phyloP scores from a whole-genome alignment of 2,329 filamentous ascomycete genomes.

The Chaetomiaceae sp. region DNA sequence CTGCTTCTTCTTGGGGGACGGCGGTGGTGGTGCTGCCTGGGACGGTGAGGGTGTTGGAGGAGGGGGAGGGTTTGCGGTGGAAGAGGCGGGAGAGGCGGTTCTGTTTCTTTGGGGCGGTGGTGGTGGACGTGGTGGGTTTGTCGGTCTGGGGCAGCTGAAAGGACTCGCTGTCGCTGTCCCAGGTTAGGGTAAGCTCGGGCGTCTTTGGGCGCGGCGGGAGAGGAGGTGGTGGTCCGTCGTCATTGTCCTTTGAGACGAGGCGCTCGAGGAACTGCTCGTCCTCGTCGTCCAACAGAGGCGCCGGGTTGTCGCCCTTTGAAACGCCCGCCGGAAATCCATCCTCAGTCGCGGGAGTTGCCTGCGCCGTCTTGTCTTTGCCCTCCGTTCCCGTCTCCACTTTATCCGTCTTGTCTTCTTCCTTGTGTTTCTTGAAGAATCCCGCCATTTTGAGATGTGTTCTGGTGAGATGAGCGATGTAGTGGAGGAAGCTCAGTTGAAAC shows the following conservation, averaged over 20 bases:
- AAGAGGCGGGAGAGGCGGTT: slow-evolving; percentile 41
- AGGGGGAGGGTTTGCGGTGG: slow-evolving; percentile 16
- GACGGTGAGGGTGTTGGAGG: slow-evolving; percentile 32
- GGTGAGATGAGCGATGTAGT: background rate
- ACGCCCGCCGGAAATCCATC: background rate
- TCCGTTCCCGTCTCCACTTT: slow-evolving; percentile 18
- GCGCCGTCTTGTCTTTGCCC: slow-evolving; percentile 33
- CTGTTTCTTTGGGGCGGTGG: slow-evolving; percentile 32
- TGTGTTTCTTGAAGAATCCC: slow-evolving; percentile 52
- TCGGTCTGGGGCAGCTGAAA: slow-evolving; percentile 26
- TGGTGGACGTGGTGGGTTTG: slow-evolving; percentile 26
- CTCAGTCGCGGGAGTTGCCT: background rate
- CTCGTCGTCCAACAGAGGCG: slow-evolving; percentile 49
- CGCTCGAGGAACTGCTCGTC: slow-evolving; percentile 35
- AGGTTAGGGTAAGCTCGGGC: slow-evolving; percentile 47
- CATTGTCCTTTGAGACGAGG: slow-evolving; percentile 31
- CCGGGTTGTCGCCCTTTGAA: background rate
- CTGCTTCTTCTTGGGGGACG: slow-evolving; percentile 31
- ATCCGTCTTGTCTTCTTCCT: slow-evolving; percentile 39
- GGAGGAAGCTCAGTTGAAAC: too few relatives aligned
- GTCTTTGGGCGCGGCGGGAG: slow-evolving; percentile 52
- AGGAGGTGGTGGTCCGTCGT: slow-evolving; percentile 45
- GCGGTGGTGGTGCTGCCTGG: slow-evolving; percentile 27
- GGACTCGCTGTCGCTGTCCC: slow-evolving; percentile 42
- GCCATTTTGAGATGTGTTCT: background rate